phyloP scores from a whole-genome alignment of 1,284 basidiomycete genomes.

The Irpex sp. region DNA sequence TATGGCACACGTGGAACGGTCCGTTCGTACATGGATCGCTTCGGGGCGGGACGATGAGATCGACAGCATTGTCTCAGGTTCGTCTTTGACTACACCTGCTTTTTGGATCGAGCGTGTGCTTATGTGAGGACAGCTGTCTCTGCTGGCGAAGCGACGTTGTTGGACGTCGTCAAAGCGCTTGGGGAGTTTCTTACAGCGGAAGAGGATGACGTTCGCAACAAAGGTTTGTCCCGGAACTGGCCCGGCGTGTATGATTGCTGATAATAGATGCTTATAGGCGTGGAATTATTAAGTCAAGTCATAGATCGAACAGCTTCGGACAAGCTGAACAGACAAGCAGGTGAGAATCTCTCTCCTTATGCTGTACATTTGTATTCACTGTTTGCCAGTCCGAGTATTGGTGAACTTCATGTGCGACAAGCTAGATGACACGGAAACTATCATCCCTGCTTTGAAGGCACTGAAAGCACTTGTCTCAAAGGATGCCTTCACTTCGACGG shows the following conservation, averaged over 20 bases:
- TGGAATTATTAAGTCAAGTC: constrained; percentile 68
- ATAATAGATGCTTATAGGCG: constrained; percentile 44
- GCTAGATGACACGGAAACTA: constrained; percentile 80
- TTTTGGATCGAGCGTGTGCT: constrained; percentile 8
- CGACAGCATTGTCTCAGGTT: constrained; percentile 57
- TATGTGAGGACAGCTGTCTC: constrained; percentile 54
- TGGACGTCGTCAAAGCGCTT: constrained; percentile 83
- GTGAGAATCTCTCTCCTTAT: constrained; percentile 39
- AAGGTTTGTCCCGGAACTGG: constrained; percentile 48
- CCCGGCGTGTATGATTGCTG: constrained; percentile 3
- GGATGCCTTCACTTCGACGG: constrained; percentile 66
- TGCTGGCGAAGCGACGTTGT: constrained; percentile 55
- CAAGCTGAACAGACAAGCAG: constrained; percentile 78
- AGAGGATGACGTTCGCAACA: constrained; percentile 73
- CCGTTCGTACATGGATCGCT: constrained; percentile 74
- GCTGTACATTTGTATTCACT: neutral
- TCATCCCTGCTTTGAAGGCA: constrained; percentile 75
- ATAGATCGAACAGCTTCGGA: constrained; percentile 58
- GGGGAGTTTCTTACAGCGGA: constrained; percentile 87
- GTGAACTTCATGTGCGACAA: constrained; percentile 84
- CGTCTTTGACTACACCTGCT: constrained; percentile 14
- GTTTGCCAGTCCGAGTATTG: constrained; percentile 69
- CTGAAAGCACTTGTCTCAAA: constrained; percentile 66
- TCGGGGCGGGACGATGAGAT: constrained; percentile 60
- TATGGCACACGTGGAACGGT: constrained; percentile 43